Evolutionary conservation across 768 basidiomycete species (phyloP).

Genomic region (Saitozyma podzolica): DNA sequence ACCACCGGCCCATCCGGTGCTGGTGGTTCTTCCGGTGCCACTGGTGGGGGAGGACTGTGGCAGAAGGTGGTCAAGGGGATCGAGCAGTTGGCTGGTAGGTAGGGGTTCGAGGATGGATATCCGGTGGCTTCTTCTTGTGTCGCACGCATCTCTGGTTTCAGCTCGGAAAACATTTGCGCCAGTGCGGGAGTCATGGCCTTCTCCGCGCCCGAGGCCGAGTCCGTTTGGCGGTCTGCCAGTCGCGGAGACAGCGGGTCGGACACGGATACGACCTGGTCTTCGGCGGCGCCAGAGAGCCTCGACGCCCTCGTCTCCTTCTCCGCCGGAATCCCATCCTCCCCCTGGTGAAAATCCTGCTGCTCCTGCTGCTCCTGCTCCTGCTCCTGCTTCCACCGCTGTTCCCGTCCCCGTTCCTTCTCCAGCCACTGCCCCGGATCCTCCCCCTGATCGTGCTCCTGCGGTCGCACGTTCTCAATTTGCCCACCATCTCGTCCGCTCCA

Average conservation of each 20-base stretch:
- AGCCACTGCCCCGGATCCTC: no score
- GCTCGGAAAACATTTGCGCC: neutral
- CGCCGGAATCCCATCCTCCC: slow-evolving; percentile 21
- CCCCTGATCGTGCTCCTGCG: no score
- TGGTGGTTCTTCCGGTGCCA: neutral
- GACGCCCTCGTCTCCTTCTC: slow-evolving; percentile 6
- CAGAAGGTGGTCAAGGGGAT: slow-evolving; percentile 28
- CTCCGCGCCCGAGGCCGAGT: neutral
- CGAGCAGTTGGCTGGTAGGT: slow-evolving; percentile 20
- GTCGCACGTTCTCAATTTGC: no score
- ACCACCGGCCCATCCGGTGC: neutral
- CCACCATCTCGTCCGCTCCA: slow-evolving; percentile 13
- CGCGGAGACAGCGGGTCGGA: slow-evolving; percentile 1
- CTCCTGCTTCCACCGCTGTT: neutral
- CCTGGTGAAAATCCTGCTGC: slow-evolving; percentile 18
- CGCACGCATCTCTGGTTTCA: neutral
- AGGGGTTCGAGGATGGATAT: slow-evolving; percentile 31
- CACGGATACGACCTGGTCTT: slow-evolving; percentile 2
- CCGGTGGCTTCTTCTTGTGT: slow-evolving; percentile 10
- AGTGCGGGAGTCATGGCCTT: neutral
- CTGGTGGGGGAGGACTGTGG: neutral
- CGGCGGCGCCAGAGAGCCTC: slow-evolving; percentile 3
- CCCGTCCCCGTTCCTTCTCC: neutral
- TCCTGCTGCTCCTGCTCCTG: neutral
- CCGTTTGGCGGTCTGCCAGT: neutral